A percentile compares a stretch with the other conserved stretches of the same genome.
These are phyloP conservation scores for Bassia scoparia DNA, from an alignment of 148 eudicot genomes.

Conservation along the genomic window DNA sequence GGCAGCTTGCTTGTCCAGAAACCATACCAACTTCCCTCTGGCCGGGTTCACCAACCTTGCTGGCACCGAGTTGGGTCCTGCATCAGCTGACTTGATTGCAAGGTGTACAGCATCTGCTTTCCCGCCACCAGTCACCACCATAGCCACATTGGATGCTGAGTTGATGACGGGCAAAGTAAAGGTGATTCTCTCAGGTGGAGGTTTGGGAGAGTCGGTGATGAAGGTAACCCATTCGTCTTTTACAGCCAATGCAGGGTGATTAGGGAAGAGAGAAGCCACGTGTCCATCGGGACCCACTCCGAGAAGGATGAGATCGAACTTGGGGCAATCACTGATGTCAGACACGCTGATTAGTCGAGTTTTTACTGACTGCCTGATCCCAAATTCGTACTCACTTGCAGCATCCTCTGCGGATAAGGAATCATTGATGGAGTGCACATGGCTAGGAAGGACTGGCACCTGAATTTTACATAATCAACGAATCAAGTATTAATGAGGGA, in stretches of 20 bases:
- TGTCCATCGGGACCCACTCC: slow-evolving; percentile 95
- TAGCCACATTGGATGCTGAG: slow-evolving; percentile 69
- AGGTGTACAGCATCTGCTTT: slow-evolving; percentile 61
- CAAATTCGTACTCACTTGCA: slow-evolving; percentile 73
- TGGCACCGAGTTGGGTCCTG: slow-evolving; percentile 49
- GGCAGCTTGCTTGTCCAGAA: slow-evolving; percentile 57
- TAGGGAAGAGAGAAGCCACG: slow-evolving; percentile 81
- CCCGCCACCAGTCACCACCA: slow-evolving; percentile 58
- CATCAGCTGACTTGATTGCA: slow-evolving; percentile 36
- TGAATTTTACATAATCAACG: slow-evolving; percentile 24
- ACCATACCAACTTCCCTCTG: slow-evolving; percentile 63
- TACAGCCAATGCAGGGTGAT: slow-evolving; percentile 51
- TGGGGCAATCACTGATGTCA: slow-evolving; percentile 74
- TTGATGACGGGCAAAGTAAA: slow-evolving; percentile 86
- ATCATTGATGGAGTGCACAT: slow-evolving; percentile 77
- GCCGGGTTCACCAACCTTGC: slow-evolving; percentile 64
- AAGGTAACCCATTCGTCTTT: slow-evolving; percentile 76
- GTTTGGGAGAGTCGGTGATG: slow-evolving; percentile 74
- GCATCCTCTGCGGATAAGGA: slow-evolving; percentile 77
- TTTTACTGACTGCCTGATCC: slow-evolving; percentile 76
- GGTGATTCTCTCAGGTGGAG: slow-evolving; percentile 88
- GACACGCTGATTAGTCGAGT: slow-evolving; percentile 65
- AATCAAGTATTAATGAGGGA: background rate
- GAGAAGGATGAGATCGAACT: slow-evolving; percentile 82
- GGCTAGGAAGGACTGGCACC: slow-evolving; percentile 77